Evolutionary conservation across 441 rosid species (phyloP).

Genomic region (Brassica hybrid): DNA sequence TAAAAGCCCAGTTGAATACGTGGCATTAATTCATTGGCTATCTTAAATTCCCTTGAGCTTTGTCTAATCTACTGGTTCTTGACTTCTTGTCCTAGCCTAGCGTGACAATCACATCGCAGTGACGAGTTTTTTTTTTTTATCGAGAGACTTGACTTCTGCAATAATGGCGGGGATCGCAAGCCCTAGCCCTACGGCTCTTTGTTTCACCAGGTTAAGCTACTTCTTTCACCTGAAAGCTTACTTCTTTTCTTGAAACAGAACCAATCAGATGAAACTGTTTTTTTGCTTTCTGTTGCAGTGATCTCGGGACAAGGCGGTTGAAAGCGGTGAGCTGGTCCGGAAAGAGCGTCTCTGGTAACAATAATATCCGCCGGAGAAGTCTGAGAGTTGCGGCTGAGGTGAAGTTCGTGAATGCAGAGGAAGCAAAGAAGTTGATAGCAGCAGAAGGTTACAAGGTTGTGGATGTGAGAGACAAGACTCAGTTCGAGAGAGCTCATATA

Average conservation of each 20-base stretch:
- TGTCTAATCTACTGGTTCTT: conserved; percentile 35
- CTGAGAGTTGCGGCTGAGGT: conserved; percentile 74
- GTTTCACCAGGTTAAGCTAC: conserved; percentile 54
- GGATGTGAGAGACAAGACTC: conserved; percentile 81
- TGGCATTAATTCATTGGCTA: conserved; percentile 65
- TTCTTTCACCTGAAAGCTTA: background rate
- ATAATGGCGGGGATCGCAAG: conserved; percentile 65
- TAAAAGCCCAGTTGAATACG: conserved; percentile 43
- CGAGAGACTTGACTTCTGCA: conserved; percentile 32
- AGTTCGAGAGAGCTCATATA: conserved; percentile 82
- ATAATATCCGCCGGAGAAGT: conserved; percentile 43
- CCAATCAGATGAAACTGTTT: background rate
- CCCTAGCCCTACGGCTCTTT: conserved; percentile 50
- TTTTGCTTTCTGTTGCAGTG: conserved; percentile 54
- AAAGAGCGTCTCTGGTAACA: conserved; percentile 47
- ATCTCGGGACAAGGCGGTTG: conserved; percentile 49
- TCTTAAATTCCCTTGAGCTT: conserved; percentile 52
- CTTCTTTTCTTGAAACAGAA: conserved; percentile 22
- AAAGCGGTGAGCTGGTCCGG: conserved; percentile 52
- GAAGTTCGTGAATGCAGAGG: conserved; percentile 76
- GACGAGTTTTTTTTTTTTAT: background rate
- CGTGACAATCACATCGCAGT: conserved; percentile 27
- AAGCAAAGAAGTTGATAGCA: conserved; percentile 69
- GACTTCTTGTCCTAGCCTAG: conserved; percentile 30
- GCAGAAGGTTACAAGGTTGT: conserved; percentile 69